These are phyloP conservation scores for Trichoderma afroharzianum DNA, from an alignment of 2,329 filamentous ascomycete species.

Conservation along the genomic window DNA sequence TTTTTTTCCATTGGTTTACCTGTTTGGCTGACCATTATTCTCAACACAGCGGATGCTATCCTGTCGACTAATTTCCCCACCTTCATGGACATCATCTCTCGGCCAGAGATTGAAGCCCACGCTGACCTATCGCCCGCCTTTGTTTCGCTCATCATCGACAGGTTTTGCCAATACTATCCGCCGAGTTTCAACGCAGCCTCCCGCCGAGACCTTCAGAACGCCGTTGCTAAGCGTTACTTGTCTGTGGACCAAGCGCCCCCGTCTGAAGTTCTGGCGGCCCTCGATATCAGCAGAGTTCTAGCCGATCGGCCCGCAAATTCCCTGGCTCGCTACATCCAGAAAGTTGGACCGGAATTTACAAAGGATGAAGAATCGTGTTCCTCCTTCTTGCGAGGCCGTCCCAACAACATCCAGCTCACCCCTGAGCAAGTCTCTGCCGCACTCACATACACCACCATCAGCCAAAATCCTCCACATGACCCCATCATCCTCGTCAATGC, in stretches of 20 bases:
- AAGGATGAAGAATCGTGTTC: conserved; percentile 66
- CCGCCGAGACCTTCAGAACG: conserved; percentile 65
- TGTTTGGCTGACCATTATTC: neutral
- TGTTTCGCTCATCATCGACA: conserved; percentile 76
- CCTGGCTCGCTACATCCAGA: conserved; percentile 67
- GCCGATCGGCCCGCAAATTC: conserved; percentile 54
- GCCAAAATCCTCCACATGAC: conserved; percentile 52
- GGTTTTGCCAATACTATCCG: conserved; percentile 81
- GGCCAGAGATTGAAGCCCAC: conserved; percentile 58
- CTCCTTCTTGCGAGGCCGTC: conserved; percentile 50
- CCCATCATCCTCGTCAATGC: conserved; percentile 57
- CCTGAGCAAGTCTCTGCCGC: conserved; percentile 81
- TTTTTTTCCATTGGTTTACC: too few relatives aligned
- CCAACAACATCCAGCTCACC: conserved; percentile 58
- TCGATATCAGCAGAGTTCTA: conserved; percentile 66
- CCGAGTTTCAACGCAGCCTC: conserved; percentile 77
- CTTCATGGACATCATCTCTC: conserved; percentile 73
- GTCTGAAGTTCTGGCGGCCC: conserved; percentile 63
- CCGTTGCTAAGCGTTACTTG: conserved; percentile 65
- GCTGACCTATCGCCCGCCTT: conserved; percentile 66
- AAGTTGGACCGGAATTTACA: conserved; percentile 70
- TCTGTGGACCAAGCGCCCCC: conserved; percentile 62
- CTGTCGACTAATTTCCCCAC: conserved; percentile 73
- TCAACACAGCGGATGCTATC: conserved; percentile 74
- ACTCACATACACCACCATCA: conserved; percentile 63